Evolutionary conservation across 176 grass and related monocot genomes (phyloP), one percentile per base, ranked within the genome.

Genomic region (Lolium multiflorum): DNA sequence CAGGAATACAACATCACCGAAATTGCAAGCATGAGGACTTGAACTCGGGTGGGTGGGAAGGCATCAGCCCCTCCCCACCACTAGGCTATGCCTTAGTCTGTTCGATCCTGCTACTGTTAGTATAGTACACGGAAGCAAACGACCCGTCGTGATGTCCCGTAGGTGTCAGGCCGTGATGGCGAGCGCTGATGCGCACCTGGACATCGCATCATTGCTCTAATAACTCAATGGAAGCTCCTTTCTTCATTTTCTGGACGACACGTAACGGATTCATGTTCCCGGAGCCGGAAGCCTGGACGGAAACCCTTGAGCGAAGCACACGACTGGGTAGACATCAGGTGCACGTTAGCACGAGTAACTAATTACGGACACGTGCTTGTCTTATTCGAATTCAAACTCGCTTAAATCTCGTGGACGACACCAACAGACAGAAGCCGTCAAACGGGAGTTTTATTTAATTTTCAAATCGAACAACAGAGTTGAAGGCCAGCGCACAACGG

Each of bases 261-360:
- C 44, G 71, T 38, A 21, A 49, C 38, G 83, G 26, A 3, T 49
- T 17, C 11, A 11, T 37, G 6, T 18, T 7, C 5, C 47, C n/a
- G 8, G 52, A 18, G 52, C 15, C 17, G 52, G 4, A 55, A 28
- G 0, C 3, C 18, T 49, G 20, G 25, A 7, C 0, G 14, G 4
- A 61, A 28, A 31, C 16, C 79, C 72, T 31, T 6, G 41, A 90
- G 88, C 83, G 2, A 90, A 82, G 88, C 79, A 82, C 75, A 3
- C 74, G 17, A 3, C 13, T 4, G 35, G 9, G 25, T 11, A 65
- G 24, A 25, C 60, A 2, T 1, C 28, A 26, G 9, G 63, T 66
- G 10, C 26, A 66, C 25, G 62, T 14, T 64, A 64, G 24, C 11
- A 63, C n/a, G 1, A 54, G 1, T 54, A 54, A 7, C 7, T 56